Base-by-base conservation (phyloP, 371 early-diverging fungal genomes). In the Saksenaea oblongispora region DNA sequence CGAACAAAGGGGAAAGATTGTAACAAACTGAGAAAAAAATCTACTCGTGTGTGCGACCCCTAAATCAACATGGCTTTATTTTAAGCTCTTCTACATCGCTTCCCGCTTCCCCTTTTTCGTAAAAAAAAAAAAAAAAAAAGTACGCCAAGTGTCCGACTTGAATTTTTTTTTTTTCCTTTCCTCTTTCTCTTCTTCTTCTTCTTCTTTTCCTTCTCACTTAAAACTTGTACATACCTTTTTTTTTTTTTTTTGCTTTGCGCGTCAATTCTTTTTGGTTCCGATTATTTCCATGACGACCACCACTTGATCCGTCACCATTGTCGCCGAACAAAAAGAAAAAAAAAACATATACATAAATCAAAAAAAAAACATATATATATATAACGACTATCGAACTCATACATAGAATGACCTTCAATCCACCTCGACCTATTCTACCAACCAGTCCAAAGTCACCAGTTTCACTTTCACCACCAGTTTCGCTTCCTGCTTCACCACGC, bases 401-500 rank as follows among this genome's bases (percentile, higher is more conserved):
- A 35, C 58, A 26, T 59, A 36, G 41, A 26, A 59, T 42, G 47
- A 39, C 59, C 44, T 44, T 41, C 59, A 59, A 44, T n/a, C 34
- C 37, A 31, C 66, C 61, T 22, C 34, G 42, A 36, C 34, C 66
- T 18, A 47, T 47, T 5, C 51, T 22, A 18, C 51, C 51, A 22
- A 47, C 51, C 4, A 47, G 51, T 24, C 51, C 51, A 22, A 47
- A 26, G 11, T 47, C 51, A 18, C 51, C 51, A 10, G 51, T 22
- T 47, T 47, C 51, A 17, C 65, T 59, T 39, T 64, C 65, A 28
- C 65, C 65, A 59, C 66, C 66, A 14, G 11, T 57, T 2, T 65
- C 66, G 1, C 53, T 65, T 18, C 66, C 66, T n/a, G 53, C 53
- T 64, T 64, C 64, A 47, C 64, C 64, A 14, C 58, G 64, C 27